Percentiles rank a stretch among this genome's conserved stretches.
phyloP scores from a whole-genome alignment of 169 alveolate genomes.

The Besnoitia besnoiti region DNA sequence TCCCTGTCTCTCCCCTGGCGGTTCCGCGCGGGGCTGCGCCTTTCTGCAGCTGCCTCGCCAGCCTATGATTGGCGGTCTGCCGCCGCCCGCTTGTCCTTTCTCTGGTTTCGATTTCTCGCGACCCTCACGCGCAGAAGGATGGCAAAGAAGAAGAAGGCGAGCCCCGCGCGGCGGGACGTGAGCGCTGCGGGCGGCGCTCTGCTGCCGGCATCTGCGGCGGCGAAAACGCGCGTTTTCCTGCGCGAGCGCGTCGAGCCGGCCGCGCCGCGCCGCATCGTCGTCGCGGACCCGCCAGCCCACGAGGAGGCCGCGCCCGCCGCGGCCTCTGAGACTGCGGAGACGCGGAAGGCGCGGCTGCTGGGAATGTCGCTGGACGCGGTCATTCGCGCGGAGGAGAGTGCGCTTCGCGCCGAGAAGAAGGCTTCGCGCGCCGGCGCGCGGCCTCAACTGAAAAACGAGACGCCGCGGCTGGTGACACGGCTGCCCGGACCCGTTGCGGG shows the following conservation, averaged over 20 bases:
- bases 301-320: not conserved
- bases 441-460: not conserved
- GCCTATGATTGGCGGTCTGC: too few relatives aligned
- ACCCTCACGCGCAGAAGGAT: not conserved
- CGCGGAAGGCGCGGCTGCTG: constrained; percentile 23
- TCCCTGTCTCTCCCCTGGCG: too few relatives aligned
- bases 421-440: not conserved
- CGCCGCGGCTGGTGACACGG: not conserved
- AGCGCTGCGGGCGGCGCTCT: too few relatives aligned
- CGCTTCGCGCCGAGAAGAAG: not conserved
- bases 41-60: too few relatives aligned
- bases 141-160: not conserved
- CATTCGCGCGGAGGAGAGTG: constrained; percentile 3
- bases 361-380: constrained; percentile 27
- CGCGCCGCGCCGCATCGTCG: not conserved
- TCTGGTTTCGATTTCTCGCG: too few relatives aligned
- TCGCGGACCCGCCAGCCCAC: not conserved
- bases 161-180: too few relatives aligned
- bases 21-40: too few relatives aligned
- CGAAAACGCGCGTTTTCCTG: not conserved
- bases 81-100: too few relatives aligned
- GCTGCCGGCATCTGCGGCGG: too few relatives aligned
- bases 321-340: not conserved
- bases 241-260: not conserved
- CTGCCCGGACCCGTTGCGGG: too few relatives aligned